phyloP scores from a whole-genome alignment of 2,329 filamentous ascomycete genomes.

The Waltergamsia citrina region DNA sequence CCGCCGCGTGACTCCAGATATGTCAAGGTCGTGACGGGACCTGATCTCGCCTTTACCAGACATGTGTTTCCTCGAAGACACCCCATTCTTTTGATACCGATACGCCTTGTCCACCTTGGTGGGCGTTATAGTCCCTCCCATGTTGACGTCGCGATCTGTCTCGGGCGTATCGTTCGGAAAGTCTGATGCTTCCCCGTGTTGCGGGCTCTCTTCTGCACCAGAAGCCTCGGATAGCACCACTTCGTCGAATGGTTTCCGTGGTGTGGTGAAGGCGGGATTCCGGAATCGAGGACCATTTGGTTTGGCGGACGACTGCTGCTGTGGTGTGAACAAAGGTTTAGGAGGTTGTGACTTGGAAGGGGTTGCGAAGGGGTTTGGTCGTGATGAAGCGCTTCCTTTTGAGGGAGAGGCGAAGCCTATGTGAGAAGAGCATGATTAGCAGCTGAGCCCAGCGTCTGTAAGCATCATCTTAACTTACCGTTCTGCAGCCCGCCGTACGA shows the following conservation, averaged over 20 bases:
- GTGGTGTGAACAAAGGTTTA: slow-evolving; percentile 28
- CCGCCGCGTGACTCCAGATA: slow-evolving; percentile 32
- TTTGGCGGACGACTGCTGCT: slow-evolving; percentile 21
- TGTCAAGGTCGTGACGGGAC: slow-evolving; percentile 26
- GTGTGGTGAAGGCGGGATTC: slow-evolving; percentile 56
- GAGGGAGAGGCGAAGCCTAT: slow-evolving; percentile 28
- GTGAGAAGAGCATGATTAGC: slow-evolving; percentile 9
- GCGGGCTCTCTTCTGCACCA: slow-evolving; percentile 51
- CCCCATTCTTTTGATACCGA: slow-evolving; percentile 29
- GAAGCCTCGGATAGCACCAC: slow-evolving; percentile 44
- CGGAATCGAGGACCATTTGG: slow-evolving; percentile 44
- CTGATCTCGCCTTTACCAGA: slow-evolving; percentile 59
- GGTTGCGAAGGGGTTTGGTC: slow-evolving; percentile 19
- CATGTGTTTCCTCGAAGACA: slow-evolving; percentile 27
- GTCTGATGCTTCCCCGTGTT: slow-evolving; percentile 47
- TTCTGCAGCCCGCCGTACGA: slow-evolving; percentile 25
- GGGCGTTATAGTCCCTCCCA: slow-evolving; percentile 34
- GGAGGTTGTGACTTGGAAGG: slow-evolving; percentile 29
- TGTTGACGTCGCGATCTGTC: slow-evolving; percentile 32
- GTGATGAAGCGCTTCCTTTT: slow-evolving; percentile 11
- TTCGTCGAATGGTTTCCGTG: slow-evolving; percentile 46
- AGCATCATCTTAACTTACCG: slow-evolving; percentile 22
- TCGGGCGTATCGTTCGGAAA: slow-evolving; percentile 42
- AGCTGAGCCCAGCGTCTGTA: background rate
- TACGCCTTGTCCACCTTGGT: slow-evolving; percentile 34